phyloP scores from a whole-genome alignment of 768 basidiomycete genomes.

The Lactarius sp. region DNA sequence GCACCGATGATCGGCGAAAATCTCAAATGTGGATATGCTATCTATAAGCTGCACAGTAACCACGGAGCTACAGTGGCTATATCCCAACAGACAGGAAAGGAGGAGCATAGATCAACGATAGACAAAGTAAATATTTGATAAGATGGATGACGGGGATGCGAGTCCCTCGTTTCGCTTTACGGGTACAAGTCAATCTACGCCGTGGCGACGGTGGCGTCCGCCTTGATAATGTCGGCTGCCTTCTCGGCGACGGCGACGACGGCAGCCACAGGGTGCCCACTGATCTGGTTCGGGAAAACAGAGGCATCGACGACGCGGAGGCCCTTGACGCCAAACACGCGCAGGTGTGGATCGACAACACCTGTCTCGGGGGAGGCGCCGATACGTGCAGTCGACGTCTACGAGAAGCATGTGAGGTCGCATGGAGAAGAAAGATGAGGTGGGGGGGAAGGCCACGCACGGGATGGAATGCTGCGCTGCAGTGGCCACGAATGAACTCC shows the following conservation, averaged over 20 bases:
- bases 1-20: too few species aligned
- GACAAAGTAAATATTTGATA: too few species aligned
- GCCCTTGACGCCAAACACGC: slow-evolving; percentile 42
- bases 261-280: slow-evolving; percentile 9
- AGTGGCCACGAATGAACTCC: slow-evolving; percentile 12
- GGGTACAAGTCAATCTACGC: neutral
- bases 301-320: slow-evolving; percentile 36
- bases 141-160: too few species aligned
- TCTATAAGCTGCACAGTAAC: too few species aligned
- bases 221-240: slow-evolving; percentile 16
- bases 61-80: too few species aligned
- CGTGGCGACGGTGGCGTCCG: neutral
- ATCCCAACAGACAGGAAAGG: too few species aligned
- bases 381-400: slow-evolving; percentile 22
- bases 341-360: slow-evolving; percentile 39
- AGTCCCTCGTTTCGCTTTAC: too few species aligned
- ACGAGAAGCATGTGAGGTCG: neutral
- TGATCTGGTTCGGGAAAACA: slow-evolving; percentile 21
- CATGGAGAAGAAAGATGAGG: neutral
- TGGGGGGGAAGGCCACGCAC: slow-evolving; percentile 23
- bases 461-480: slow-evolving; percentile 31
- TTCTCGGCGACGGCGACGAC: slow-evolving; percentile 20
- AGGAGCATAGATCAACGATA: too few species aligned
- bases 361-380: slow-evolving; percentile 28
- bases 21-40: too few species aligned